Percentiles rank a stretch among this genome's conserved stretches.
Conservation (phyloP, 2,329 filamentous ascomycete species). For the Cladorrhinum sp. region DNA sequence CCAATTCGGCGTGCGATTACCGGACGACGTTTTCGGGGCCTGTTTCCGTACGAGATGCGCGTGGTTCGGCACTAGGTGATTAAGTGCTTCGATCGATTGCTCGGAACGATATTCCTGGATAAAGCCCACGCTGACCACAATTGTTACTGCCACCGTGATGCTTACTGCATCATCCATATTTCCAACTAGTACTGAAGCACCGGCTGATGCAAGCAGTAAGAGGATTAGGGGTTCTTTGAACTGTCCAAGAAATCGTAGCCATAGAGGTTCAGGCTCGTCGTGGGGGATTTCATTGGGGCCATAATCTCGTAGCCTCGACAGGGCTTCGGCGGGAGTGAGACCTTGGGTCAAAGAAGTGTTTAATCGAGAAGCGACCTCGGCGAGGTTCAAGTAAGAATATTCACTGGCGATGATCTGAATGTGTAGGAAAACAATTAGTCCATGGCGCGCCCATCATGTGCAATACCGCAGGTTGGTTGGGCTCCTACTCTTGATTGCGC, state of each 20-base stretch:
- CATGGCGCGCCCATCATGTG: background rate
- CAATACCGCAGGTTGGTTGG: background rate
- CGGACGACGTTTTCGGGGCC: constrained; percentile 34
- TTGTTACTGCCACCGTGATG: constrained; percentile 93
- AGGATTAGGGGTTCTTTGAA: constrained; percentile 95
- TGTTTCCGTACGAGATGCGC: constrained; percentile 81
- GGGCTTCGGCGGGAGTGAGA: constrained; percentile 75
- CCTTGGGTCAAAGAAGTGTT: constrained; percentile 81
- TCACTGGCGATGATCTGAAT: constrained; percentile 55
- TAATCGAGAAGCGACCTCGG: constrained; percentile 74
- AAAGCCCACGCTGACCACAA: constrained; percentile 94
- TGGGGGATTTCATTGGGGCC: constrained; percentile 94
- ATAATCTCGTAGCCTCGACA: constrained; percentile 73
- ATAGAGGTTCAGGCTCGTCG: constrained; percentile 88
- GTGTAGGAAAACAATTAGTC: constrained; percentile 22
- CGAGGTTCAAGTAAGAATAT: constrained; percentile 66
- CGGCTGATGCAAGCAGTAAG: constrained; percentile 84
- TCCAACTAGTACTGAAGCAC: constrained; percentile 82
- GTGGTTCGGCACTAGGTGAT: constrained; percentile 89
- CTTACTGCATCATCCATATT: constrained; percentile 95
- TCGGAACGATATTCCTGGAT: constrained; percentile 97
- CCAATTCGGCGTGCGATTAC: constrained; percentile 44
- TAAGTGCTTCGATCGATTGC: constrained; percentile 93
- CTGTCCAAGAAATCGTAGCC: constrained; percentile 92
- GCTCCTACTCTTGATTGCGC: constrained; percentile 52